Evolutionary conservation across 352 stramenopile species (phyloP).

Genomic region (Pythium rhizo-oryzae): DNA sequence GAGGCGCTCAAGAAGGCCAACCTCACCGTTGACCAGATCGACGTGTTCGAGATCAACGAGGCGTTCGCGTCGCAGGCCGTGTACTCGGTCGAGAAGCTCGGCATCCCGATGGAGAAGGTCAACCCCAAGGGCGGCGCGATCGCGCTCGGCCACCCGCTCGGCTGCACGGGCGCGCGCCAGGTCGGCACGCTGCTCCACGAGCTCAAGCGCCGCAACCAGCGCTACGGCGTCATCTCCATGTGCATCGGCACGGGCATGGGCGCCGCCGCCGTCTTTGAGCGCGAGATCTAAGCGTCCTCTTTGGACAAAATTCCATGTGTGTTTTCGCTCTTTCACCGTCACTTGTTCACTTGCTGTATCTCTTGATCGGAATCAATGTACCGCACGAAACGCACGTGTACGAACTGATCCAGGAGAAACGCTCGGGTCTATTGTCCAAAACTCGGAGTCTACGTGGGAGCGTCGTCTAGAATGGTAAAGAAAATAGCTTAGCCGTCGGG

Average conservation of each 20-base stretch:
- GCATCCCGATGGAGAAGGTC: slow-evolving; percentile 81
- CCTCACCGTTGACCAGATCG: slow-evolving; percentile 77
- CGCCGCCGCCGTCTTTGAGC: slow-evolving; percentile 92
- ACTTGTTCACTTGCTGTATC: too few relatives aligned
- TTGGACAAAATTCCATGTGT: neutral
- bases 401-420: too few relatives aligned
- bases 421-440: neutral
- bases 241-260: slow-evolving; percentile 96
- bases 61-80: slow-evolving; percentile 89
- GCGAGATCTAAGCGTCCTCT: slow-evolving; percentile 35
- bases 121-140: slow-evolving; percentile 92
- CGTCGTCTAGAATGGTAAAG: neutral
- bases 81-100: slow-evolving; percentile 83
- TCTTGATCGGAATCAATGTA: too few relatives aligned
- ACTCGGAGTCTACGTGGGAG: neutral
- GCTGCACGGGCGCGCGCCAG: slow-evolving; percentile 89
- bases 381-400: too few relatives aligned
- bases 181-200: slow-evolving; percentile 92
- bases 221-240: slow-evolving; percentile 93
- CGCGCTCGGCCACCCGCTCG: slow-evolving; percentile 89
- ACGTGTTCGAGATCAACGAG: slow-evolving; percentile 94
- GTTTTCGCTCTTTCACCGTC: neutral
- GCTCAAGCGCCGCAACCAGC: slow-evolving; percentile 85
- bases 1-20: slow-evolving; percentile 69
- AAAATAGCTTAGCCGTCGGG: neutral